Conservation (phyloP, 208 protist species). For the Leishmania tropica region DNA sequence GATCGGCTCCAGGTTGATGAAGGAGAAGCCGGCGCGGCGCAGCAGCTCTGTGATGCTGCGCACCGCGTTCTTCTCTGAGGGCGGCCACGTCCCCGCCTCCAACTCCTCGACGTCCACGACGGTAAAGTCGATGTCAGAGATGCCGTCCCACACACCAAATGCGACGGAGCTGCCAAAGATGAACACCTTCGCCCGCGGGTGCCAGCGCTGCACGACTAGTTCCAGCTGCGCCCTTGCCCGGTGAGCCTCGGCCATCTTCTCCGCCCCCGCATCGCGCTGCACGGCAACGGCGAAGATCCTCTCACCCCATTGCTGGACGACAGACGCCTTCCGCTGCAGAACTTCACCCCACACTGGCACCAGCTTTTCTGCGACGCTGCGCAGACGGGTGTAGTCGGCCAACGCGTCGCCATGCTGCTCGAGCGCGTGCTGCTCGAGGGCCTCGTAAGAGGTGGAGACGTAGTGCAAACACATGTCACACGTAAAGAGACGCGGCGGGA, state of each 20-base stretch:
- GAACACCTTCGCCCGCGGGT: conserved; percentile 70
- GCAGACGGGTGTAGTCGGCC: conserved; percentile 61
- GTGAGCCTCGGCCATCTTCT: conserved; percentile 80
- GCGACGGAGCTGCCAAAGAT: conserved; percentile 88
- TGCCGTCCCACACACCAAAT: conserved; percentile 87
- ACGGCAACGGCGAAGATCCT: conserved; percentile 57
- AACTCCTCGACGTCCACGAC: conserved; percentile 80
- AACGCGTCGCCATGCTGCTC: conserved; percentile 48
- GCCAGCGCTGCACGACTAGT: conserved; percentile 77
- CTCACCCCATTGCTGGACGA: conserved; percentile 48
- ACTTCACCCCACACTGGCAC: conserved; percentile 51
- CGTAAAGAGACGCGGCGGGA: conserved; percentile 40
- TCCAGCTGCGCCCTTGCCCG: conserved; percentile 83
- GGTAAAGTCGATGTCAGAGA: conserved; percentile 90
- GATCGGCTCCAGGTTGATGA: conserved; percentile 85
- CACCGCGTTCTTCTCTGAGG: conserved; percentile 81
- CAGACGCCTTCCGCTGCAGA: conserved; percentile 29
- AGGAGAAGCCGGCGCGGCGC: conserved; percentile 83
- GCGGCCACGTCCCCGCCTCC: conserved; percentile 74
- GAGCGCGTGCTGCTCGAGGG: conserved; percentile 61
- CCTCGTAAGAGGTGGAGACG: conserved; percentile 46
- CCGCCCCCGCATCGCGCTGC: conserved; percentile 77
- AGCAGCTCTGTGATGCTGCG: conserved; percentile 85
- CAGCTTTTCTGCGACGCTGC: conserved; percentile 48
- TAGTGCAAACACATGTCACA: conserved; percentile 78